A percentile compares a stretch with the other conserved stretches of the same genome.
Evolutionary conservation across 2,329 filamentous ascomycete species (phyloP).

Genomic region (Raffaelea arxii): DNA sequence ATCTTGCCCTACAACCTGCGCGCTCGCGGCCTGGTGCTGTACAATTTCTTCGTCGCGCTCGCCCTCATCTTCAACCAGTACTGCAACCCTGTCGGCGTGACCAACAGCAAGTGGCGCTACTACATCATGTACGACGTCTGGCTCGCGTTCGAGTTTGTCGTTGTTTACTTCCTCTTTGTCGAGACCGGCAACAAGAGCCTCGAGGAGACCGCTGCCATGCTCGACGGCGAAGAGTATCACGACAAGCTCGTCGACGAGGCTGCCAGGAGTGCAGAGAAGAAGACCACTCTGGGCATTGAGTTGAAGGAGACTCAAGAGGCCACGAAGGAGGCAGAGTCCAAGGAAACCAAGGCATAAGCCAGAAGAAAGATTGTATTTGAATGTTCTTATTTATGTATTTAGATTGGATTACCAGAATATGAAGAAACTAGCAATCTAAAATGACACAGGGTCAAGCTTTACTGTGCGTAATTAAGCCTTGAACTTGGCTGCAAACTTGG

Average conservation of each 20-base stretch:
- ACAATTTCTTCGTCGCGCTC: slow-evolving; percentile 51
- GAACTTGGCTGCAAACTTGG: no score
- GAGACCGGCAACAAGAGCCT: slow-evolving; percentile 9
- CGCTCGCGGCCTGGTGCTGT: slow-evolving; percentile 41
- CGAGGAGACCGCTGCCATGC: slow-evolving; percentile 9
- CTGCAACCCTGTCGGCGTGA: slow-evolving; percentile 28
- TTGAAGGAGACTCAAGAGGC: no score
- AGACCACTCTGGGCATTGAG: no score
- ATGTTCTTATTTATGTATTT: no score
- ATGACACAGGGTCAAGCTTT: no score
- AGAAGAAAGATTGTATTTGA: no score
- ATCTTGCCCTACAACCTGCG: slow-evolving; percentile 5
- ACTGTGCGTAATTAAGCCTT: no score
- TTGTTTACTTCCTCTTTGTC: slow-evolving; percentile 24
- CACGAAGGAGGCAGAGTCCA: no score
- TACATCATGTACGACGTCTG: slow-evolving; percentile 27
- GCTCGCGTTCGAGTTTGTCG: slow-evolving; percentile 19
- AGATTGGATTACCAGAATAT: no score
- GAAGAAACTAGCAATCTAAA: no score
- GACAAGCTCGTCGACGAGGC: background rate
- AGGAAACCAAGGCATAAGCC: no score
- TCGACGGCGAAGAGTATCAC: slow-evolving; percentile 16
- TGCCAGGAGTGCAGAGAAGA: background rate
- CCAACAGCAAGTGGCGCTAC: slow-evolving; percentile 25
- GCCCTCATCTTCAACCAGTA: slow-evolving; percentile 34